These are phyloP conservation scores for Candida albicans DNA, from an alignment of 1,139 yeast species.

Conservation along the genomic window DNA sequence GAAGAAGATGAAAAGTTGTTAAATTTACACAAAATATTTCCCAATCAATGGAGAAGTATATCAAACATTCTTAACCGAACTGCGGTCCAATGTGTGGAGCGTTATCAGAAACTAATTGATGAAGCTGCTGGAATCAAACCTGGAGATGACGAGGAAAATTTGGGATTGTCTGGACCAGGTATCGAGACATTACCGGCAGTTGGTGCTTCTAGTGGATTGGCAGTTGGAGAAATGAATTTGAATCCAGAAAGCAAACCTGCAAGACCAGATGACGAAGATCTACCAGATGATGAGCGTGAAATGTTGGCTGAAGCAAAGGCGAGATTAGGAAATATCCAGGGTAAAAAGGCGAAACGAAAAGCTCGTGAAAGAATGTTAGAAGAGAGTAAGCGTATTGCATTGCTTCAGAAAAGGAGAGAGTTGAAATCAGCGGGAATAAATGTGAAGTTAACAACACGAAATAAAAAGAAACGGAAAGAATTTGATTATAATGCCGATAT, in stretches of 20 bases:
- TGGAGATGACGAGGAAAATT: slow-evolving; percentile 26
- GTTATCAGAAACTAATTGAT: slow-evolving; percentile 77
- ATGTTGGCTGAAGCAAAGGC: slow-evolving; percentile 95
- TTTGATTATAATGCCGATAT: slow-evolving; percentile 84
- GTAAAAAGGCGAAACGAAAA: slow-evolving; percentile 91
- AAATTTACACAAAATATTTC: slow-evolving; percentile 66
- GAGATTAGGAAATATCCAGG: slow-evolving; percentile 87
- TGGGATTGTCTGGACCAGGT: slow-evolving; percentile 54
- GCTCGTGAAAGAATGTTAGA: slow-evolving; percentile 79
- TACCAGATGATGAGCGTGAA: slow-evolving; percentile 87
- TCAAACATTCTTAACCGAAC: slow-evolving; percentile 81
- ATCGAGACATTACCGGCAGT: slow-evolving; percentile 51
- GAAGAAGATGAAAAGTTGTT: slow-evolving; percentile 78
- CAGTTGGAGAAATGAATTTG: slow-evolving; percentile 58
- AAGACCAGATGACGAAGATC: slow-evolving; percentile 71
- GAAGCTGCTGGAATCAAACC: slow-evolving; percentile 34
- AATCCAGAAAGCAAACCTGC: slow-evolving; percentile 84
- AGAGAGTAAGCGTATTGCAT: slow-evolving; percentile 71
- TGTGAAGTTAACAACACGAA: slow-evolving; percentile 49
- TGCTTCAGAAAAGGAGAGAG: slow-evolving; percentile 80
- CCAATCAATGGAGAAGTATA: slow-evolving; percentile 94
- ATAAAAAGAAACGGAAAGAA: slow-evolving; percentile 52
- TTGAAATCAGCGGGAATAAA: slow-evolving; percentile 82
- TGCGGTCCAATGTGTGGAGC: slow-evolving; percentile 83
- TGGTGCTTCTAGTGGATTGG: slow-evolving; percentile 26